Conservation (phyloP, 345 rosid species). For the Raphanus sativus region DNA sequence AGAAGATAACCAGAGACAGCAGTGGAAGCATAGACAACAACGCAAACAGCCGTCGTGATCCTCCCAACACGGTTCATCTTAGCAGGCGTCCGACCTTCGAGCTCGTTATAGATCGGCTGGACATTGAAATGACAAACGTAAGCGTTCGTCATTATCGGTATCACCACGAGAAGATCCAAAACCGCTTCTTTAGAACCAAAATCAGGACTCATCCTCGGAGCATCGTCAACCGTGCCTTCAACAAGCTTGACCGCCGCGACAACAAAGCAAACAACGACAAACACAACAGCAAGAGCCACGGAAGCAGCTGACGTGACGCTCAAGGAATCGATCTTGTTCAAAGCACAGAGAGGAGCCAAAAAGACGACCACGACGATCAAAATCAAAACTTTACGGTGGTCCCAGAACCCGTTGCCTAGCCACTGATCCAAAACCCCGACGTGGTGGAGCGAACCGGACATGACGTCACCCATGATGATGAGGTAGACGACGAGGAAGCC, state of each 20-base stretch:
- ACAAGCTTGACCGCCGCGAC: slow-evolving; percentile 79
- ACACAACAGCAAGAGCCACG: slow-evolving; percentile 84
- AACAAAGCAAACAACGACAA: slow-evolving; percentile 70
- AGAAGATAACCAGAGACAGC: slow-evolving; percentile 85
- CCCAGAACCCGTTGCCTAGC: slow-evolving; percentile 94
- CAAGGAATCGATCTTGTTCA: slow-evolving; percentile 88
- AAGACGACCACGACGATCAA: slow-evolving; percentile 65
- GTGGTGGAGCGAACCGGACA: slow-evolving; percentile 86
- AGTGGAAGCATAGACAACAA: slow-evolving; percentile 65
- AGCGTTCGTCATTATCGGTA: slow-evolving; percentile 91
- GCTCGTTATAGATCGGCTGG: slow-evolving; percentile 94
- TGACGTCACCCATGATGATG: slow-evolving; percentile 91
- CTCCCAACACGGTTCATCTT: slow-evolving; percentile 89
- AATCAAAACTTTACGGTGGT: slow-evolving; percentile 76
- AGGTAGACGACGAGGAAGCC: slow-evolving; percentile 91
- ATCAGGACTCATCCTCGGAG: slow-evolving; percentile 80
- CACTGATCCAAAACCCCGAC: slow-evolving; percentile 91
- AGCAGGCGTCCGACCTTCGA: slow-evolving; percentile 64
- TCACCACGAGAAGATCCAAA: slow-evolving; percentile 86
- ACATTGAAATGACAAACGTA: slow-evolving; percentile 91
- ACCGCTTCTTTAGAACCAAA: slow-evolving; percentile 64
- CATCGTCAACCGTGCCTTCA: slow-evolving; percentile 69
- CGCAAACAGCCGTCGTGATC: slow-evolving; percentile 68
- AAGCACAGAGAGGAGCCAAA: slow-evolving; percentile 79
- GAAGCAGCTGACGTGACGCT: slow-evolving; percentile 91